Evolutionary conservation across 371 early-diverging fungal species (phyloP), one percentile per base, ranked within the genome.

Genomic region (Saksenaea vasiformis): DNA sequence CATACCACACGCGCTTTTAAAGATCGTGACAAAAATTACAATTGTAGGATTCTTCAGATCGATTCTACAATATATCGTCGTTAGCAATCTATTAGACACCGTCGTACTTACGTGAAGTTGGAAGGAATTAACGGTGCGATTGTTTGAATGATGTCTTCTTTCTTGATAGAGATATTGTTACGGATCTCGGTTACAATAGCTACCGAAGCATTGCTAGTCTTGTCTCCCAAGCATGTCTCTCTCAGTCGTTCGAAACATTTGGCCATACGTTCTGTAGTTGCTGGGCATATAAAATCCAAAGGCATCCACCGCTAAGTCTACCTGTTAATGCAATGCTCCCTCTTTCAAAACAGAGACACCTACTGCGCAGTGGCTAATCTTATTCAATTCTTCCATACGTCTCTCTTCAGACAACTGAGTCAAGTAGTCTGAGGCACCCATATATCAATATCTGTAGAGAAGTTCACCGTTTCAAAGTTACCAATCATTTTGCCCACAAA

Each of bases 1-100:
- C 51, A 83, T 74, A 1, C 84, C 83, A 56, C 82, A 81, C n/a
- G 77, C 81, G 54, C 83, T 82, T 59, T 85, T 85, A 68, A 83
- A 85, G 13, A 85, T 67, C 4, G 77, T 70, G 28, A 74, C 66
- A 57, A 80, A 81, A 26, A 85, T 73, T 0, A 85, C 85, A 36
- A 70, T 19, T 14, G 76, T 71, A 9, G 85, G 85, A 17, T 74
- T 69, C 17, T 64, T 78, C 24, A 85, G 69, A 56, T 83, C 62
- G n/a, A 85, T 60, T 27, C 75, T 82, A 53, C n/a, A 28, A 54
- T 27, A 24, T 35, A 28, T 38, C 22, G 43, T n/a, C 14, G 34
- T 17, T 27, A 15, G 28, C 9, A 19, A 11, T 37, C 51, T 2
- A 10, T 24, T 27, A 14, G 13, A 17, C 22, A n/a, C 22, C 27